These are phyloP conservation scores for Mallotus nudiflorus DNA, from an alignment of 345 rosid species.

Conservation along the genomic window DNA sequence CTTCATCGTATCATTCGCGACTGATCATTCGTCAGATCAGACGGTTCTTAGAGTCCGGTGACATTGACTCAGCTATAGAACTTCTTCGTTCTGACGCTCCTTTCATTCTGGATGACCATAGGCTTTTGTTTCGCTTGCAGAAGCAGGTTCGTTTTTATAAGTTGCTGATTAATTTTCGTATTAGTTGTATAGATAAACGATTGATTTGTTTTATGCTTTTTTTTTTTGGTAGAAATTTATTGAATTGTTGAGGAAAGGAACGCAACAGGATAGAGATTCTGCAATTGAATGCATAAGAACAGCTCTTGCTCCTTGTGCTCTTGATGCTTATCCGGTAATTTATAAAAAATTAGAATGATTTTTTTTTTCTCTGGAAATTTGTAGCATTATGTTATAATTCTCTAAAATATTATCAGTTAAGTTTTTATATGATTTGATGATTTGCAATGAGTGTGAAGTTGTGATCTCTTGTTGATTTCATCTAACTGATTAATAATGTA, in stretches of 20 bases:
- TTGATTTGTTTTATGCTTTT: not conserved
- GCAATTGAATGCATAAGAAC: constrained; percentile 81
- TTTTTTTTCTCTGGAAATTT: too few species aligned
- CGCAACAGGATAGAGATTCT: constrained; percentile 53
- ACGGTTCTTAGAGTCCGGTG: constrained; percentile 65
- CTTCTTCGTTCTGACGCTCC: constrained; percentile 70
- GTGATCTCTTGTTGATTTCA: too few species aligned
- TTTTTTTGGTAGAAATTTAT: constrained; percentile 57
- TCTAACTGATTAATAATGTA: too few species aligned
- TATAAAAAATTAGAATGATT: too few species aligned
- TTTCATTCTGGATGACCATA: constrained; percentile 70
- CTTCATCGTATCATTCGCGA: constrained; percentile 67
- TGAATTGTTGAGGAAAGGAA: constrained; percentile 83
- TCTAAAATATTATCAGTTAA: too few species aligned
- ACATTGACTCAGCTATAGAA: constrained; percentile 64
- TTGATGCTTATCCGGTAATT: constrained; percentile 97
- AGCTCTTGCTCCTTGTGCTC: constrained; percentile 92
- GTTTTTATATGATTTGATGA: too few species aligned
- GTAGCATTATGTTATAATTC: too few species aligned
- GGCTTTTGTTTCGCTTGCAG: constrained; percentile 79
- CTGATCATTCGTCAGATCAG: constrained; percentile 81
- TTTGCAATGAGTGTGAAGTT: too few species aligned
- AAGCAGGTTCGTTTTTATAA: constrained; percentile 60
- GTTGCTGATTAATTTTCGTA: too few species aligned
- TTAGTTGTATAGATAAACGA: too few species aligned